Base-by-base conservation (phyloP, 306 rosid genomes). In the Trichosanthes truncata region DNA sequence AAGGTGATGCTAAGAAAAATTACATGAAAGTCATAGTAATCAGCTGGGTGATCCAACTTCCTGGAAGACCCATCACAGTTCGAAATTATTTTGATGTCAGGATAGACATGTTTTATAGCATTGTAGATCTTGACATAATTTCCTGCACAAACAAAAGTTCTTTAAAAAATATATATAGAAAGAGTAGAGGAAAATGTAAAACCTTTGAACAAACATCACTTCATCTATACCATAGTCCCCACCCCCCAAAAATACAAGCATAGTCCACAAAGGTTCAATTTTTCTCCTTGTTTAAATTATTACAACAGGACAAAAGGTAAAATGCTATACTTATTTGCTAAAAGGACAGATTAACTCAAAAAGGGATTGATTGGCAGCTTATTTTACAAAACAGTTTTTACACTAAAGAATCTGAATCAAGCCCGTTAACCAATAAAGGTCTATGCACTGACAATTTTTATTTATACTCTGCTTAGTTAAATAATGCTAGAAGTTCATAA, bases 21-120 rank as follows among this genome's bases (percentile, higher is more conserved):
- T 93, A 95, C 99, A 88, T 95, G 99, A 79, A 80, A 95, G 87
- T 95, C 99, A 83, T 90, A 95, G 60, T 90, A 65, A 79, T 95
- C 97, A 77, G 97, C 97, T 12, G 97, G 97, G 84, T 95, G 99
- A 88, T 90, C 90, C 86, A 95, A 85, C 46, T 63, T 80, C 33
- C 7, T 61, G 76, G 92, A 78, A 83, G 97, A 91, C 67, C 83
- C 97, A 74, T 95, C 99, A 40, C 99, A 95, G 74, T 95, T 95
- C 35, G 97, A 88, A 72, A 95, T 95, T 3, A 93, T 90, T 89
- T 88, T 80, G 77, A 93, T 93, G 84, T 95, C 97, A 2, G 97
- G 99, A 85, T 93, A 95, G 77, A 84, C 87, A n/a, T 15, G 80
- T 49, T 9, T 91, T 80, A 95, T 93, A 23, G 97, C 97, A 80